phyloP scores from a whole-genome alignment of 176 grass and related monocot genomes.

The Ensete ventricosum region DNA sequence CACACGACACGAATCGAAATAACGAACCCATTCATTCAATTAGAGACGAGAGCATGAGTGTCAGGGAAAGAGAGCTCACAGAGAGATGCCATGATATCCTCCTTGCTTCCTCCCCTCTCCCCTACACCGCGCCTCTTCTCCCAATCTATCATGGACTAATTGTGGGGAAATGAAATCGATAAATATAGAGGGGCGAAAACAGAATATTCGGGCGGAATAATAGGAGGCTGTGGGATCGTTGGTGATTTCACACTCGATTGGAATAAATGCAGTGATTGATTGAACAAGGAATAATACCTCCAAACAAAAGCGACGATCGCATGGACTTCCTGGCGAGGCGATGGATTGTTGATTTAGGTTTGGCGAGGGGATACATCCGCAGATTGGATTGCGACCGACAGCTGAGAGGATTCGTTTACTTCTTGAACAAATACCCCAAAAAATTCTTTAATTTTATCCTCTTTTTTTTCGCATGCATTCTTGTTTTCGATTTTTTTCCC shows the following conservation, averaged over 20 bases:
- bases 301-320: no score
- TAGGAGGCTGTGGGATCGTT: background rate
- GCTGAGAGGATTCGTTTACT: no score
- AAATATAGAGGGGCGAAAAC: background rate
- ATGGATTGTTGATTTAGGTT: no score
- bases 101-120: background rate
- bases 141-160: background rate
- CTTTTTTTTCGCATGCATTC: no score
- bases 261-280: background rate
- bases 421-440: no score
- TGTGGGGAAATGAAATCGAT: background rate
- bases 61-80: background rate
- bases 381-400: no score
- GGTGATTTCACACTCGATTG: background rate
- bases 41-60: no score
- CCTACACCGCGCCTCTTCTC: background rate
- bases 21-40: background rate
- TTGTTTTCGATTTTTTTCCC: no score
- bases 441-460: no score
- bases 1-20: background rate
- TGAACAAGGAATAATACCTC: background rate
- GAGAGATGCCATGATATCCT: background rate
- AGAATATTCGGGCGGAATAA: conserved; percentile 4
- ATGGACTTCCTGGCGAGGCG: no score
- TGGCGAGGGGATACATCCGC: no score